These are phyloP conservation scores for Whalleya microplaca DNA, from an alignment of 2,329 filamentous ascomycete genomes.

Conservation along the genomic window DNA sequence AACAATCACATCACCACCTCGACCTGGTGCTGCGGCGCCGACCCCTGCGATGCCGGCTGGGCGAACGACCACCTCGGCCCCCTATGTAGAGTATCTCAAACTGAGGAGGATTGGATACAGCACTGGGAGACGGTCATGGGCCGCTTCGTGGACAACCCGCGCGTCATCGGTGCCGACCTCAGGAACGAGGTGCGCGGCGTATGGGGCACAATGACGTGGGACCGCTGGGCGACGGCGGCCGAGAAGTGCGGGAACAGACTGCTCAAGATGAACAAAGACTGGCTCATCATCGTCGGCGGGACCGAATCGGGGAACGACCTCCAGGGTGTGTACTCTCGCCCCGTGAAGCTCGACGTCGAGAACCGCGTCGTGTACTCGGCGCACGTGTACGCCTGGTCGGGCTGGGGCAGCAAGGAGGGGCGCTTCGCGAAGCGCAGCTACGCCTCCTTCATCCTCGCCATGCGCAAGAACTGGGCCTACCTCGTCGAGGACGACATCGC, in stretches of 20 bases:
- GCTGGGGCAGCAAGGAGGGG: constrained; percentile 65
- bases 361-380: constrained; percentile 67
- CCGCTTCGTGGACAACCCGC: constrained; percentile 59
- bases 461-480: constrained; percentile 69
- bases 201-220: constrained; percentile 72
- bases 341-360: constrained; percentile 59
- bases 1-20: constrained; percentile 74
- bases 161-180: constrained; percentile 68
- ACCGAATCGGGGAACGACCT: constrained; percentile 70
- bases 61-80: constrained; percentile 65
- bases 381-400: constrained; percentile 72
- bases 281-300: constrained; percentile 71
- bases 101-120: constrained; percentile 67
- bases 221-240: constrained; percentile 65
- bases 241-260: constrained; percentile 66
- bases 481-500: constrained; percentile 58
- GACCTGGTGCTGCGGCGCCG: constrained; percentile 70
- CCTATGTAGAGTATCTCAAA: constrained; percentile 64
- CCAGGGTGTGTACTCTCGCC: constrained; percentile 56
- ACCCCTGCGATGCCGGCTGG: constrained; percentile 71
- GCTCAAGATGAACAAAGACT: constrained; percentile 61
- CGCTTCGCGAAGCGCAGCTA: constrained; percentile 65
- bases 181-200: constrained; percentile 71
- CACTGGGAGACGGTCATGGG: constrained; percentile 69
- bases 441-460: constrained; percentile 63